Conservation (phyloP, 257 asterid species). For the Marsdenia floribunda region DNA sequence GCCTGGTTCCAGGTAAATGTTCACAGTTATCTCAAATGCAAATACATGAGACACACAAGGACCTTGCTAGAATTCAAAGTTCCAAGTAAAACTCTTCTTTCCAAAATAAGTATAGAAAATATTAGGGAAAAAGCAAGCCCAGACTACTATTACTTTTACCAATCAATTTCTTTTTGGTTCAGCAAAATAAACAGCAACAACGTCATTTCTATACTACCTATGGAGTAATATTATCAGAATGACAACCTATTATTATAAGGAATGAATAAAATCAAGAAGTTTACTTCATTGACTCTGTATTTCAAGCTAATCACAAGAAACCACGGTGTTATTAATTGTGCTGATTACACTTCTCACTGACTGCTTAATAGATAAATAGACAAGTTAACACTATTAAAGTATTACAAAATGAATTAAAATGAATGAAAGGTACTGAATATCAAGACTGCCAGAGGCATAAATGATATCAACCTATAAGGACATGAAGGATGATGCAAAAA, state of each 20-base stretch:
- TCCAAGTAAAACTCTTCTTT: neutral
- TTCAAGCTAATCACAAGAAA: neutral
- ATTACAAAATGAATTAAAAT: neutral
- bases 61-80: neutral
- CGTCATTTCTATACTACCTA: neutral
- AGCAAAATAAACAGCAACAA: neutral
- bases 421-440: neutral
- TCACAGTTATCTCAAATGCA: neutral
- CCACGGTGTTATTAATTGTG: neutral
- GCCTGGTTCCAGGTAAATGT: neutral
- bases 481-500: neutral
- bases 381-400: neutral
- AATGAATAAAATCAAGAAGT: neutral
- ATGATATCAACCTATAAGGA: neutral
- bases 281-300: neutral
- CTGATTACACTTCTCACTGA: neutral
- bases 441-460: neutral
- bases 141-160: neutral
- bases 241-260: neutral
- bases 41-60: neutral
- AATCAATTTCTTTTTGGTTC: neutral
- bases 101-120: neutral
- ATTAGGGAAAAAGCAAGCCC: neutral
- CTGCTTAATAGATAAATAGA: neutral
- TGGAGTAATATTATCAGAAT: neutral